Evolutionary conservation across 441 rosid species (phyloP).

Genomic region (Euphorbia corollata): DNA sequence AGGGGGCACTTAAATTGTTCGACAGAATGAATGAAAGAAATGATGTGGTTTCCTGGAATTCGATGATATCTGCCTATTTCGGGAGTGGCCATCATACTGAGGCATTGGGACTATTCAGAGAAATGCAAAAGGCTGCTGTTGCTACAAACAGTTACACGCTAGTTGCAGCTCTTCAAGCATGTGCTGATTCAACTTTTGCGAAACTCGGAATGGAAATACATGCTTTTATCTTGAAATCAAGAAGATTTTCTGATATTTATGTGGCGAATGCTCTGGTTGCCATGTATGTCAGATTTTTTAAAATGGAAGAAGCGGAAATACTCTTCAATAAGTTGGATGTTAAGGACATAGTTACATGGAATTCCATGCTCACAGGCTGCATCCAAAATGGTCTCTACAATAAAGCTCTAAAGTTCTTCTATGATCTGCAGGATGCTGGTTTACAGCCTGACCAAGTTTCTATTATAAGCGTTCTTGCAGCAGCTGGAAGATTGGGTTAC

Average conservation of each 20-base stretch:
- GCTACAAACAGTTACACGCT: conserved; percentile 40
- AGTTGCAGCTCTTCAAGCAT: conserved; percentile 73
- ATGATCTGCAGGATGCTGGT: conserved; percentile 40
- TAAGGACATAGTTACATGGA: conserved; percentile 65
- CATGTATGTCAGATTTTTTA: conserved; percentile 57
- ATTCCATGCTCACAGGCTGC: conserved; percentile 63
- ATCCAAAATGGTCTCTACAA: conserved; percentile 48
- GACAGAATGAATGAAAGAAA: conserved; percentile 34
- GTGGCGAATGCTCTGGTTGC: conserved; percentile 59
- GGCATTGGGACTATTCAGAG: conserved; percentile 57
- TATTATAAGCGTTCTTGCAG: conserved; percentile 38
- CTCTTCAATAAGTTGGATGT: conserved; percentile 28
- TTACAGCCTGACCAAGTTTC: conserved; percentile 54
- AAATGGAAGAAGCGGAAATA: conserved; percentile 36
- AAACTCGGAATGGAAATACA: conserved; percentile 65
- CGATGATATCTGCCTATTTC: conserved; percentile 60
- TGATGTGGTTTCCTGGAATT: conserved; percentile 76
- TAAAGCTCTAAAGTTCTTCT: conserved; percentile 49
- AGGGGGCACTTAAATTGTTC: conserved; percentile 55
- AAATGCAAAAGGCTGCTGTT: conserved; percentile 46
- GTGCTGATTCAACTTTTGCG: conserved; percentile 37
- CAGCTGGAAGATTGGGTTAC: conserved; percentile 55
- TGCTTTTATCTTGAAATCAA: conserved; percentile 54
- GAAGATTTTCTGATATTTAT: conserved; percentile 23
- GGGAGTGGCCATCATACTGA: conserved; percentile 36